Evolutionary conservation across 805 yeast species (phyloP).

Genomic region (Cyberlindnera nakhonratchasimensis): DNA sequence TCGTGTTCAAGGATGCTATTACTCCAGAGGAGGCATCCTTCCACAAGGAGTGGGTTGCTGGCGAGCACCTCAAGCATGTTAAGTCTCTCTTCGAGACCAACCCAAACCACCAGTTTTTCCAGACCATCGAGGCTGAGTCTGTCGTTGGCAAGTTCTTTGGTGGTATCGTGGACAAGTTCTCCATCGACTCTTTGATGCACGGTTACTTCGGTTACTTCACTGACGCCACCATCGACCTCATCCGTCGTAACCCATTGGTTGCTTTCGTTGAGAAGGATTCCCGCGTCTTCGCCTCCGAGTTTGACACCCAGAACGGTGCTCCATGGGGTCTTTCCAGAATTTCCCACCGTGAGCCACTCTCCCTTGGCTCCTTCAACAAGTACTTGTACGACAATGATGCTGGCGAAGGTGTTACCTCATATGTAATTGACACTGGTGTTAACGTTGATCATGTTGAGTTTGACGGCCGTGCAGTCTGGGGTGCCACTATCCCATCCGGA

Average conservation of each 20-base stretch:
- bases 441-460: slow-evolving; percentile 73
- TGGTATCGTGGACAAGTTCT: slow-evolving; percentile 59
- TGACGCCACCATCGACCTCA: slow-evolving; percentile 66
- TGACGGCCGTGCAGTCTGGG: slow-evolving; percentile 83
- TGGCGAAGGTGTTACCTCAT: slow-evolving; percentile 82
- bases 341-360: slow-evolving; percentile 72
- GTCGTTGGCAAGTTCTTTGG: slow-evolving; percentile 35
- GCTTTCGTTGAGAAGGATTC: slow-evolving; percentile 76
- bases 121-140: slow-evolving; percentile 26
- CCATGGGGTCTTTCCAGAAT: slow-evolving; percentile 95
- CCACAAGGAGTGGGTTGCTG: slow-evolving; percentile 67
- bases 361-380: slow-evolving; percentile 66
- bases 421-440: slow-evolving; percentile 89
- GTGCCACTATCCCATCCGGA: slow-evolving; percentile 71
- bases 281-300: slow-evolving; percentile 58
- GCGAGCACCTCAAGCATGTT: slow-evolving; percentile 45
- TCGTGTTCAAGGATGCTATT: slow-evolving; percentile 72
- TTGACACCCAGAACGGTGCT: slow-evolving; percentile 73
- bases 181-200: slow-evolving; percentile 50
- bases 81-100: slow-evolving; percentile 34
- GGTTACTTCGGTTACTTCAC: slow-evolving; percentile 90
- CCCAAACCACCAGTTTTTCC: slow-evolving; percentile 38
- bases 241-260: slow-evolving; percentile 63
- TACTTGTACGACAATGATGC: slow-evolving; percentile 69
- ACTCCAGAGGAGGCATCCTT: slow-evolving; percentile 49